Percentiles rank a stretch among this genome's conserved stretches.
These are phyloP conservation scores for Agrocybe praecox DNA, from an alignment of 768 basidiomycete genomes.

Conservation along the genomic window DNA sequence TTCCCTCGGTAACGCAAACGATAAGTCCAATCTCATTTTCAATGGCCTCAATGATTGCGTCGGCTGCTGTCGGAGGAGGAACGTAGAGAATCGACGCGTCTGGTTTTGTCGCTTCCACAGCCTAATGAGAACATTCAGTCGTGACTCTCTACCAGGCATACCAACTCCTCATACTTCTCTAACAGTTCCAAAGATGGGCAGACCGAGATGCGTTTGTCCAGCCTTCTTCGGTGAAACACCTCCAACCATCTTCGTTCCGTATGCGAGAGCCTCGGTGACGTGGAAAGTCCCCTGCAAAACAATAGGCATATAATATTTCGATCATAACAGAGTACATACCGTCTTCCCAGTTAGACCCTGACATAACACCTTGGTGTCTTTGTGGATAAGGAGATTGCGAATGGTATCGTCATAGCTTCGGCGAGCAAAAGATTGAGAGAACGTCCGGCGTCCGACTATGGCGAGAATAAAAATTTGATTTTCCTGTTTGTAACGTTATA, in stretches of 20 bases:
- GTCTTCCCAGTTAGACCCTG: slow-evolving; percentile 97
- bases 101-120: slow-evolving; percentile 82
- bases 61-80: slow-evolving; percentile 93
- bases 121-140: slow-evolving; percentile 46
- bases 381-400: slow-evolving; percentile 88
- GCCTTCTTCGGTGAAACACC: slow-evolving; percentile 98
- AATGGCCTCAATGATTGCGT: slow-evolving; percentile 98
- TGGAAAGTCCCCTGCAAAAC: slow-evolving; percentile 89
- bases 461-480: not conserved
- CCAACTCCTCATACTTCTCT: slow-evolving; percentile 63
- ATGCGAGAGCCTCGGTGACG: slow-evolving; percentile 88
- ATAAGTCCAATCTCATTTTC: slow-evolving; percentile 98
- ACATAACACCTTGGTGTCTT: slow-evolving; percentile 92
- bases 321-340: slow-evolving; percentile 42
- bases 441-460: slow-evolving; percentile 72
- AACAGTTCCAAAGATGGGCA: slow-evolving; percentile 93
- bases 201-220: slow-evolving; percentile 91
- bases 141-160: not conserved
- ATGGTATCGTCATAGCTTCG: slow-evolving; percentile 87
- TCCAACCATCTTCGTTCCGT: slow-evolving; percentile 97
- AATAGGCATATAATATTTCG: not conserved
- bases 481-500: not conserved
- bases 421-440: slow-evolving; percentile 77
- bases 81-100: slow-evolving; percentile 98
- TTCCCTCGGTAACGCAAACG: slow-evolving; percentile 98